phyloP scores from a whole-genome alignment of 768 basidiomycete species.

The Termitomyces sp. region DNA sequence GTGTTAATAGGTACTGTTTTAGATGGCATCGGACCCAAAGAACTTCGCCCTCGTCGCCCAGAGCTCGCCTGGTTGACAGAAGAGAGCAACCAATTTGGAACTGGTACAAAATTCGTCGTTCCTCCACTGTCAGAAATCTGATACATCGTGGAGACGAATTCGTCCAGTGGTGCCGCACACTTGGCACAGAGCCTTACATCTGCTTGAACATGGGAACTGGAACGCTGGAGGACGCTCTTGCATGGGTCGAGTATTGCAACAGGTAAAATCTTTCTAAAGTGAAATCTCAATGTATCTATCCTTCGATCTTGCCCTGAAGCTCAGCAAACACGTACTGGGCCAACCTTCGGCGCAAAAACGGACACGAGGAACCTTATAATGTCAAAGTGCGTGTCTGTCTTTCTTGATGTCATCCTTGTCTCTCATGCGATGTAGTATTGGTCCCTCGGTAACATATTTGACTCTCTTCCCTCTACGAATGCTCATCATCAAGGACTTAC shows the following conservation, averaged over 20 bases:
- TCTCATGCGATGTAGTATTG: constrained; percentile 22
- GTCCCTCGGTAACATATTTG: constrained; percentile 22
- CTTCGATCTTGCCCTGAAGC: constrained; percentile 10
- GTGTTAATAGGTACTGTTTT: not conserved
- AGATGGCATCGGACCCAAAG: constrained; percentile 53
- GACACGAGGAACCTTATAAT: constrained; percentile 48
- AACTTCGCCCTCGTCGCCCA: constrained; percentile 44
- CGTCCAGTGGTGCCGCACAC: constrained; percentile 47
- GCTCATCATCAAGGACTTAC: constrained; percentile 22
- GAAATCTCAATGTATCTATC: not conserved
- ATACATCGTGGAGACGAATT: constrained; percentile 32
- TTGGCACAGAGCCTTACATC: constrained; percentile 53
- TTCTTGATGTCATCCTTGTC: not conserved
- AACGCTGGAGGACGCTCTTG: constrained; percentile 53
- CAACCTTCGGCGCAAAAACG: constrained; percentile 53
- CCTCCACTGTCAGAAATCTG: not conserved
- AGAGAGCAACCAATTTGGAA: constrained; percentile 60
- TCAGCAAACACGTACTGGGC: constrained; percentile 44
- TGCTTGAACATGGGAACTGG: constrained; percentile 65
- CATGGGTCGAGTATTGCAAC: constrained; percentile 63
- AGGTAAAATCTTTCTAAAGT: constrained; percentile 21
- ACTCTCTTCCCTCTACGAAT: not conserved
- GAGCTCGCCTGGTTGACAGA: constrained; percentile 59
- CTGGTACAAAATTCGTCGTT: constrained; percentile 22
- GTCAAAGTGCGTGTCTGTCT: constrained; percentile 29